Evolutionary conservation across 1,139 yeast species (phyloP), one percentile per base, ranked within the genome.

Genomic region (Taphrina betulina): DNA sequence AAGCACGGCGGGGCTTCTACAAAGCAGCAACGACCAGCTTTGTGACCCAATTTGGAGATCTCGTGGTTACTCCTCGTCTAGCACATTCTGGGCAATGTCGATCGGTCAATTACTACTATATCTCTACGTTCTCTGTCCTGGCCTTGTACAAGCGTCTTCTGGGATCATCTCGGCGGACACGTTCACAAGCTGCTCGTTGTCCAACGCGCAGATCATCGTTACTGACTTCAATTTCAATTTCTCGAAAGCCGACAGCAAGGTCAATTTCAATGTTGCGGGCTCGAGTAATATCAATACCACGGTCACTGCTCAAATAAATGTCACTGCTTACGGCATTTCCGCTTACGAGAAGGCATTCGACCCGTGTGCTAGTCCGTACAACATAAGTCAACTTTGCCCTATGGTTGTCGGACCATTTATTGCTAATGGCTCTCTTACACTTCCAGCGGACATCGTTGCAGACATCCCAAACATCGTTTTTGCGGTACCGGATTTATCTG

Each of bases 401-500:
- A 60, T 68, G 7, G 61, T 62, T 2, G 55, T 59, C 4, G 69
- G 68, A 4, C 58, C 67, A 5, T 59, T 59, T 37, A 43, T 54
- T 16, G 66, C 63, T 5, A 57, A 58, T 2, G 70, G 69, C 2
- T 60, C 57, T 16, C 66, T 68, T 46, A 44, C 58, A 5, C 68
- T 68, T 14, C 71, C 71, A 3, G 50, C 53, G 14, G 52, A 63
- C 16, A 68, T 66, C 52, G 64, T 66, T 7, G 34, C 45, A 7
- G 56, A 62, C 3, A 63, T 69, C n/a, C 62, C 69, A 2, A 37
- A 63, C 7, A 60, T 65, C 28, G 71, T 69, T 2, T 68, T 65
- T 60, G 58, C 57, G 8, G 62, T 68, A 17, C 71, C 71, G 3
- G 71, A 68, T 56, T 57, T 68, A n/a, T 69, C 68, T 53, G 71